Percentiles rank a stretch among this genome's conserved stretches.
phyloP scores from a whole-genome alignment of 352 stramenopile species.

The Globisporangium acanthophoron region DNA sequence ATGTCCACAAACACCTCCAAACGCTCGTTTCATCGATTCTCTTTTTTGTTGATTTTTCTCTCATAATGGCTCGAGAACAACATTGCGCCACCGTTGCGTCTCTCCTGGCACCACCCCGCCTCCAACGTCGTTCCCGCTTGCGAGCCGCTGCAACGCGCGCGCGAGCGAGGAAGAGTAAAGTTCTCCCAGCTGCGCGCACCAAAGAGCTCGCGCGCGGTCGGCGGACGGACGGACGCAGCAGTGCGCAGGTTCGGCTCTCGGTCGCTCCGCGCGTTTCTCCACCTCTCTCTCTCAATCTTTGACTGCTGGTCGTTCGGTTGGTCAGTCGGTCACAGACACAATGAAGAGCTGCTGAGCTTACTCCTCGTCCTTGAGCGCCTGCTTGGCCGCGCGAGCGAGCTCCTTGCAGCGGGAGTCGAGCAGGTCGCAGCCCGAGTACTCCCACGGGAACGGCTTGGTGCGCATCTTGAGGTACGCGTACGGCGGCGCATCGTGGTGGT shows the following conservation, averaged over 20 bases:
- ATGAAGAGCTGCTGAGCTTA: not conserved
- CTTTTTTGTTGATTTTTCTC: not conserved
- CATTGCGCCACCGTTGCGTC: no score
- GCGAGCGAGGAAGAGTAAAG: conserved; percentile 1
- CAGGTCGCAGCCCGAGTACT: conserved; percentile 75
- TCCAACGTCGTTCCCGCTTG: no score
- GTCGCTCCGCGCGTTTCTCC: not conserved
- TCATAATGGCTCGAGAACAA: not conserved
- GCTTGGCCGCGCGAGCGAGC: conserved; percentile 52
- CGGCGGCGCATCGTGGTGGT: conserved; percentile 56
- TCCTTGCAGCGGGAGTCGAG: conserved; percentile 72
- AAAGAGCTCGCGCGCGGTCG: not conserved
- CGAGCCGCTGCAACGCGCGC: not conserved
- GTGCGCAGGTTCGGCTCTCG: not conserved
- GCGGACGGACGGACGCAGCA: no score
- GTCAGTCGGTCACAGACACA: not conserved
- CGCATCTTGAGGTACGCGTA: conserved; percentile 86
- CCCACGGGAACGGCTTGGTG: conserved; percentile 85
- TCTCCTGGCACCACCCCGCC: no score
- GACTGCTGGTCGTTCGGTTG: not conserved
- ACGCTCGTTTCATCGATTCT: not conserved
- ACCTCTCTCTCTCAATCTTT: not conserved
- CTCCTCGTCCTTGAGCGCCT: conserved; percentile 45
- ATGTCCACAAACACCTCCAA: not conserved
- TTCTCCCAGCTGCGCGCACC: conserved; percentile 2